Base-by-base conservation (phyloP, 1,139 yeast genomes). In the Pichia sp. region DNA sequence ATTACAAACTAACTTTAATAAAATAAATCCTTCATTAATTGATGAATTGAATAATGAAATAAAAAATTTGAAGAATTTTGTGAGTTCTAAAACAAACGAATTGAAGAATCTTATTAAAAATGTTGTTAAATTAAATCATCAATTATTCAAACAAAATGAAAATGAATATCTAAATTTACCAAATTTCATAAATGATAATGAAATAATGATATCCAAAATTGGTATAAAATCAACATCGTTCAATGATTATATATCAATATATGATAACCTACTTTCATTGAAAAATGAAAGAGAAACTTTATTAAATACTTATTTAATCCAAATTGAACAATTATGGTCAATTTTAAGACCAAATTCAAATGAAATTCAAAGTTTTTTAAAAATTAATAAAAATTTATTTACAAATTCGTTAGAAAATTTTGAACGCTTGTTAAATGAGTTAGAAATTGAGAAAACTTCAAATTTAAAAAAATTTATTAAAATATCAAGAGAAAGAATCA, bases 401-500 rank as follows among this genome's bases (percentile, higher is more conserved):
- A 25, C 47, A 5, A 38, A 52, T 14, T 61, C 68, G 2, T 41
- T 67, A 19, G 11, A 30, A 6, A 60, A 61, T 46, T 78, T 81
- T 57, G 76, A 79, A 55, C 60, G 62, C 43, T 93, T 89, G 62
- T 67, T 84, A 47, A 73, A 73, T 30, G 74, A 87, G 53, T 72
- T 91, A 39, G 74, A 78, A 50, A 70, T 73, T 30, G 80, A 81
- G 66, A 80, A 95, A 59, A 75, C 81, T 19, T 77, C 80, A 53
- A 78, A 77, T 57, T 80, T 90, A 39, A 84, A 85, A 52, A 79
- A 79, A 27, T 83, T 91, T 56, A 84, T 91, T 16, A 65, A 71
- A 16, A 85, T 81, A 47, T 73, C 87, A 1, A 74, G 91, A 62
- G 62, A 62, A 1, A 80, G 79, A 52, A 82, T 91, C 16, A 75